Evolutionary conservation across 2,329 filamentous ascomycete species (phyloP).

Genomic region (Epichloe baconii): DNA sequence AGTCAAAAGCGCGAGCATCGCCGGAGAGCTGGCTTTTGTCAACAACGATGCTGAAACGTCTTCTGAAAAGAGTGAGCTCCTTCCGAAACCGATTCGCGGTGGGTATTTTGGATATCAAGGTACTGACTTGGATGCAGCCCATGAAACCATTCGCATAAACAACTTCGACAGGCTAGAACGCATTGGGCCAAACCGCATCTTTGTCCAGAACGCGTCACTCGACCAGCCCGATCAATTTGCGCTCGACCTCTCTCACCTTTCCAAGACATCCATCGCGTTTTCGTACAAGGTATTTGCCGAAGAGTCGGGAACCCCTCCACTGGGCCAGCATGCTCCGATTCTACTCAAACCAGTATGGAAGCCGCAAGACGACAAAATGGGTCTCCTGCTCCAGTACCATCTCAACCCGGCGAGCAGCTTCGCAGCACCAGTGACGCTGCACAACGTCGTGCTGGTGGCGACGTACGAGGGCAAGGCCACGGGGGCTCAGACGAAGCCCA

Average conservation of each 20-base stretch:
- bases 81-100: neutral
- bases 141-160: conserved; percentile 66
- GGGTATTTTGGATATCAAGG: neutral
- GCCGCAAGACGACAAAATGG: conserved; percentile 71
- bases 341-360: conserved; percentile 70
- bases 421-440: conserved; percentile 30
- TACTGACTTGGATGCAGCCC: conserved; percentile 21
- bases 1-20: conserved; percentile 59
- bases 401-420: conserved; percentile 57
- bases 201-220: conserved; percentile 55
- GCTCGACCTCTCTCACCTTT: conserved; percentile 59
- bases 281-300: conserved; percentile 81
- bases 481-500: conserved; percentile 63
- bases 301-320: conserved; percentile 29
- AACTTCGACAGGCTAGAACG: conserved; percentile 82
- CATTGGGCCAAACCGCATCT: conserved; percentile 86
- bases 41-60: conserved; percentile 46
- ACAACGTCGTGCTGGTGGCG: conserved; percentile 63
- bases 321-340: conserved; percentile 53
- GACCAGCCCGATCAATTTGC: conserved; percentile 68
- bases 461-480: conserved; percentile 57
- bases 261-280: conserved; percentile 69
- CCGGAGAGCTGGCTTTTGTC: conserved; percentile 79
- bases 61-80: conserved; percentile 35
- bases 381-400: conserved; percentile 70